Conservation (phyloP, 179 eudicot genomes). For the Camellia oleifera region DNA sequence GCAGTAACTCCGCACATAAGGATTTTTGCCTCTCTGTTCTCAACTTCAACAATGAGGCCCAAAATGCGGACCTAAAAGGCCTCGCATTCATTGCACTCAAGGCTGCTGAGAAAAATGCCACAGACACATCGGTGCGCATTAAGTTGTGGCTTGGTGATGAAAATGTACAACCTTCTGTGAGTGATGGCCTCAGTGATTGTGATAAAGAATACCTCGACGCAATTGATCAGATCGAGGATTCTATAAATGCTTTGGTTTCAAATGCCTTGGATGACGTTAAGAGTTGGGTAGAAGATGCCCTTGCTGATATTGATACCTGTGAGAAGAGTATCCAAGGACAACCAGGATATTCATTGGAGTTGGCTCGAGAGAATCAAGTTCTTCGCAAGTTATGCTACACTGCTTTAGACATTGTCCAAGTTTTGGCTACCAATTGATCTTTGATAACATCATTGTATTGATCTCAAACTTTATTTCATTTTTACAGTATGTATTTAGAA, state of each 20-base stretch:
- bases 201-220: slow-evolving; percentile 15
- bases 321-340: background rate
- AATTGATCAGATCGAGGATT: slow-evolving; percentile 26
- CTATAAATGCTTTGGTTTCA: slow-evolving; percentile 19
- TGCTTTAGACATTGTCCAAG: slow-evolving; percentile 14
- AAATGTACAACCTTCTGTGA: background rate
- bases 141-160: background rate
- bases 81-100: slow-evolving; percentile 30
- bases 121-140: background rate
- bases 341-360: background rate
- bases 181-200: slow-evolving; percentile 22
- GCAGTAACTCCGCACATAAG: background rate
- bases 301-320: slow-evolving; percentile 20
- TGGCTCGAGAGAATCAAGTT: background rate
- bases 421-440: background rate
- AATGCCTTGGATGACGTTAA: background rate
- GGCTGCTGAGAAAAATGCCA: slow-evolving; percentile 8
- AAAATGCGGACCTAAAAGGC: slow-evolving; percentile 19
- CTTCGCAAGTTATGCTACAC: slow-evolving; percentile 3
- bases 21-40: slow-evolving; percentile 21
- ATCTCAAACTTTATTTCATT: too few relatives aligned
- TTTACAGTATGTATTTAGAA: too few relatives aligned
- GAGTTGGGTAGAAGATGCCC: slow-evolving; percentile 23
- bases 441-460: background rate
- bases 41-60: slow-evolving; percentile 6